Evolutionary conservation across 192 early-diverging fungal genomes (phyloP).

Genomic region (Coemansia sp.): DNA sequence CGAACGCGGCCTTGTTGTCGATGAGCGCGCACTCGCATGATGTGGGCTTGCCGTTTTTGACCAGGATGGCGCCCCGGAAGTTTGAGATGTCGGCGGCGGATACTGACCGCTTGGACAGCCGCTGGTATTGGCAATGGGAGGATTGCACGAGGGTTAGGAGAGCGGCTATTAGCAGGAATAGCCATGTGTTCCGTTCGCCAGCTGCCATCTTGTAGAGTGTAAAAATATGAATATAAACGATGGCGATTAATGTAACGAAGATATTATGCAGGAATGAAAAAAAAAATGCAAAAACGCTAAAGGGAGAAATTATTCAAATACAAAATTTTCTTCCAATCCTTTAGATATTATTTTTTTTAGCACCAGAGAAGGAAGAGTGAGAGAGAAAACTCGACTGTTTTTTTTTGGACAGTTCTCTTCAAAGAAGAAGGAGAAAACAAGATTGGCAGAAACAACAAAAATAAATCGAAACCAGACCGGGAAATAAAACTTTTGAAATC

Average conservation of each 20-base stretch:
- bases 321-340: too few species aligned
- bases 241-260: too few species aligned
- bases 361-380: too few species aligned
- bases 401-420: too few species aligned
- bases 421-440: too few species aligned
- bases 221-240: too few species aligned
- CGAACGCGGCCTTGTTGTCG: conserved; percentile 22
- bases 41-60: conserved; percentile 26
- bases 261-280: background rate
- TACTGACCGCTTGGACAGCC: conserved; percentile 6
- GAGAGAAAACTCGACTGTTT: too few species aligned
- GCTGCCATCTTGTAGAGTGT: background rate
- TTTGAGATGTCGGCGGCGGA: conserved; percentile 6
- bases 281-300: background rate
- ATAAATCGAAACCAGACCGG: background rate
- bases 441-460: too few species aligned
- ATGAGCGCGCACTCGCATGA: conserved; percentile 33
- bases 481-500: too few species aligned
- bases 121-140: background rate
- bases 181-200: background rate
- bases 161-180: background rate
- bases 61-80: conserved; percentile 28
- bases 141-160: background rate
- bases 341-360: too few species aligned
- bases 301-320: background rate